Base-by-base conservation (phyloP, 257 asterid species). In the Apocynum venetum region DNA sequence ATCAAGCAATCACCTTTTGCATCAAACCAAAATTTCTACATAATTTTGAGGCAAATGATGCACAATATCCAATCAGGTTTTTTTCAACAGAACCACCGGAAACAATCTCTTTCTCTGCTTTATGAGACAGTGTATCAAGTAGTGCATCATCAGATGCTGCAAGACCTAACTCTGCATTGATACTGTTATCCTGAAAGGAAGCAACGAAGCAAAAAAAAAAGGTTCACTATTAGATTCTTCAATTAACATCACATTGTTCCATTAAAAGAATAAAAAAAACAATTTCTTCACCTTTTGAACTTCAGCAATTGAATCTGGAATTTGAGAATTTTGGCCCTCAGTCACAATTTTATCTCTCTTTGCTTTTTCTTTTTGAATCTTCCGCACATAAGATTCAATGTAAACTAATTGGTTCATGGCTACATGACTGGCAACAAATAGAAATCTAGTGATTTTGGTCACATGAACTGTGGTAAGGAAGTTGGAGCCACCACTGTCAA, bases 111-210 rank as follows among this genome's bases (percentile, higher is more conserved):
- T 93, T 93, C 84, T 95, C 98, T 46, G 98, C 91, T 74, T 87
- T 87, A 87, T 93, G 97, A 6, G 93, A 87, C 19, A 95, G 89
- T 65, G 79, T 77, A 86, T 95, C 99, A 73, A 95, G 96, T 76
- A 90, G 60, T 76, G 97, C 97, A 88, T 95, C 99, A 71, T 93
- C 97, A 77, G 99, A 93, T 55, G 91, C 96, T 78, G 97, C 96
- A 76, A 95, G 83, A 35, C 99, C 99, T 80, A 95, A 83, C 88
- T 93, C 99, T 35, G 94, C 91, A 77, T 84, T 93, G 85, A 95
- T 93, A 79, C 88, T 85, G 41, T 81, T 83, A 75, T 87, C 93
- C 99, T 95, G 89, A 74, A 79, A 77, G 59, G 76, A 31, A 65
- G 40, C 38, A 46, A 76, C 11, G 73, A 64, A 46, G 13, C 64